Conservation (phyloP, 441 rosid genomes). For the Rhodomyrtus psidioides region DNA sequence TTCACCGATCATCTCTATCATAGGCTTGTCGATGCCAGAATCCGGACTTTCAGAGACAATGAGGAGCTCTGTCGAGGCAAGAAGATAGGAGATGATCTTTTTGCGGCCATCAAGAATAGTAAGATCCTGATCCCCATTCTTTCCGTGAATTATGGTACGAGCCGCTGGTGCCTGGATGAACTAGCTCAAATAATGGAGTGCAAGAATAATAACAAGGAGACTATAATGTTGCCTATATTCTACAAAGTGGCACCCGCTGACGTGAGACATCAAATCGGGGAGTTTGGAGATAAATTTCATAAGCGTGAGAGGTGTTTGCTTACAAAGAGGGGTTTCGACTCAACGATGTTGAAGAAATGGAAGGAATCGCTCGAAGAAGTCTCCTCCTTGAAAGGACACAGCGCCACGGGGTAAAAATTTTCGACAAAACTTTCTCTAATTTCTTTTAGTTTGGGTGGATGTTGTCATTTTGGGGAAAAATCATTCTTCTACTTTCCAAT, state of each 20-base stretch:
- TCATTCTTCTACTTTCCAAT: too few relatives aligned
- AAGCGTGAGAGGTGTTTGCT: too few relatives aligned
- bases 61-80: not conserved
- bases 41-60: not conserved
- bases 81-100: not conserved
- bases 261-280: too few relatives aligned
- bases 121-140: not conserved
- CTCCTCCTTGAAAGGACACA: not conserved
- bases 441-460: too few relatives aligned
- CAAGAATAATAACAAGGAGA: not conserved
- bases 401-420: fast-evolving
- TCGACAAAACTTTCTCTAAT: too few relatives aligned
- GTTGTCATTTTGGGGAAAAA: too few relatives aligned
- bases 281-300: too few relatives aligned
- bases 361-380: not conserved
- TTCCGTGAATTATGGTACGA: not conserved
- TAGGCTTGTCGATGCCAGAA: not conserved
- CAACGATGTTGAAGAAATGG: too few relatives aligned
- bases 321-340: too few relatives aligned
- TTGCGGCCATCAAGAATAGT: not conserved
- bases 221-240: too few relatives aligned
- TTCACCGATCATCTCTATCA: not conserved
- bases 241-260: too few relatives aligned
- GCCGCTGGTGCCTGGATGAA: not conserved
- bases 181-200: not conserved